A percentile compares a stretch with the other conserved stretches of the same genome.
phyloP scores from a whole-genome alignment of 1,139 yeast genomes.

The Ogataea hybrid region DNA sequence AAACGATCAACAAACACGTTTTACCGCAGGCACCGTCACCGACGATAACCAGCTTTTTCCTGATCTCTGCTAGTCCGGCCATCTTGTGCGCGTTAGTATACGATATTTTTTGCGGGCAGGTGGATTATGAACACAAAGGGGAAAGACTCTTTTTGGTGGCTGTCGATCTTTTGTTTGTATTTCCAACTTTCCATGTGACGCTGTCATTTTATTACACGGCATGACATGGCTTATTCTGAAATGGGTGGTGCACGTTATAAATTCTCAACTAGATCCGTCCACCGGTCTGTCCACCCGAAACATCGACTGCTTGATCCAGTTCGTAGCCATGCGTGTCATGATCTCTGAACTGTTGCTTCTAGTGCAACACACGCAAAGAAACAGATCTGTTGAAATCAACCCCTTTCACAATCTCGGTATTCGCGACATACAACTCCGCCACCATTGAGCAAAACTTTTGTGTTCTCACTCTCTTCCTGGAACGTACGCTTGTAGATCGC shows the following conservation, averaged over 20 bases:
- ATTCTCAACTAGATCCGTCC: conserved; percentile 1
- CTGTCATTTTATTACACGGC: conserved; percentile 11
- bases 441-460: not conserved
- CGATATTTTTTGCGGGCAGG: not conserved
- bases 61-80: conserved; percentile 52
- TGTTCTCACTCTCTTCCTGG: not conserved
- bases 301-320: not conserved
- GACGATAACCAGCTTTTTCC: conserved; percentile 79
- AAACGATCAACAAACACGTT: conserved; percentile 79
- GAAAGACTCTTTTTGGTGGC: conserved; percentile 10
- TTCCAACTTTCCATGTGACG: conserved; percentile 5
- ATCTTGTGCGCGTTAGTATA: conserved; percentile 16
- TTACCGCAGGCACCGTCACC: conserved; percentile 92
- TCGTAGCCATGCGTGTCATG: not conserved
- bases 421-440: not conserved
- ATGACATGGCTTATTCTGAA: not conserved
- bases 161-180: conserved; percentile 12
- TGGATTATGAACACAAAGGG: conserved; percentile 6
- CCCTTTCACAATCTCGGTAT: not conserved
- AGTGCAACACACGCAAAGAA: no score
- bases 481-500: no score
- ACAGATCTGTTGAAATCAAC: not conserved
- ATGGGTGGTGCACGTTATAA: conserved; percentile 9
- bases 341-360: no score
- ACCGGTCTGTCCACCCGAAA: not conserved